phyloP scores from a whole-genome alignment of 805 yeast species.

The Suhomyces vadensis region DNA sequence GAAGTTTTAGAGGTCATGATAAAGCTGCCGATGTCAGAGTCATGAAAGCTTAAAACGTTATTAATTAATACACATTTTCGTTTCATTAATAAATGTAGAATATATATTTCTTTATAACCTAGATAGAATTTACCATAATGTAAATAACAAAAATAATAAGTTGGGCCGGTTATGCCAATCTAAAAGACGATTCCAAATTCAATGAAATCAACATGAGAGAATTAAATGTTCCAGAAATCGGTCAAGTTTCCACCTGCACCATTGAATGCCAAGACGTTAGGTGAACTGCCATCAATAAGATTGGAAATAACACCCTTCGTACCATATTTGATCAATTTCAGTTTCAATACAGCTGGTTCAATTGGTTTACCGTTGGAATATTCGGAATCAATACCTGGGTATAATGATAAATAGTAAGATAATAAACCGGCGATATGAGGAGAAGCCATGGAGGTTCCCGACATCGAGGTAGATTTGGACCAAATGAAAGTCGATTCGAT shows the following conservation, averaged over 20 bases:
- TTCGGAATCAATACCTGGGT: conserved; percentile 70
- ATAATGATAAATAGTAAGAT: conserved; percentile 83
- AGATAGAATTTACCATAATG: background rate
- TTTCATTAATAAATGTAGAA: background rate
- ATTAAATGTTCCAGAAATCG: conserved; percentile 54
- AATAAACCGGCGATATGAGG: conserved; percentile 94
- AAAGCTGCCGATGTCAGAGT: conserved; percentile 1
- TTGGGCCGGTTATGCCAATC: background rate
- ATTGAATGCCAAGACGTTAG: conserved; percentile 73
- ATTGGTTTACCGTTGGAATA: conserved; percentile 55
- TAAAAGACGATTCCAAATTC: background rate
- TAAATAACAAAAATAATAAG: background rate
- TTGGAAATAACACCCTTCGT: conserved; percentile 60
- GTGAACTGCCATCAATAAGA: conserved; percentile 66
- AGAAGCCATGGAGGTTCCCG: conserved; percentile 98
- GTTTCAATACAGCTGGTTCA: conserved; percentile 74
- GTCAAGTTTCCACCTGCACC: conserved; percentile 77
- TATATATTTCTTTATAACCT: background rate
- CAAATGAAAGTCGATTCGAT: conserved; percentile 84
- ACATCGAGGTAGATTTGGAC: conserved; percentile 73
- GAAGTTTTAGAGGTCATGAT: conserved; percentile 23
- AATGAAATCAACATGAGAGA: background rate
- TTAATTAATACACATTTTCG: no score
- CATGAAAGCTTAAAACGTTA: background rate
- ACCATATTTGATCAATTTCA: conserved; percentile 68